Conservation (phyloP, 495 filamentous ascomycete genomes). For the Aspergillus affinis region DNA sequence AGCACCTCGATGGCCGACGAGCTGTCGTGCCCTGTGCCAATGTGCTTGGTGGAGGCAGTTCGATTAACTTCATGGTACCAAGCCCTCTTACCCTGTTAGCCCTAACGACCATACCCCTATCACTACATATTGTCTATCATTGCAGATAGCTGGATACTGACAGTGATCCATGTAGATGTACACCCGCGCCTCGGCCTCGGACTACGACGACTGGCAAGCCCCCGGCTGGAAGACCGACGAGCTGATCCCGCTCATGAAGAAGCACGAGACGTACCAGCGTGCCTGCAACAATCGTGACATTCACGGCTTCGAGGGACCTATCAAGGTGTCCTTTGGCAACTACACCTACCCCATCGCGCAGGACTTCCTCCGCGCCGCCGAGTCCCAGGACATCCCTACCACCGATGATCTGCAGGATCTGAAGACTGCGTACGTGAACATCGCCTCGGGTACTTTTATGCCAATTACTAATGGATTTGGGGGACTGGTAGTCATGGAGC, state of each 20-base stretch:
- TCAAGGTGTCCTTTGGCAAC: conserved; percentile 84
- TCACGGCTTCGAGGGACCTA: conserved; percentile 78
- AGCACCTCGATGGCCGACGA: conserved; percentile 67
- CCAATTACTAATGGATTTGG: neutral
- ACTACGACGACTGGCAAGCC: conserved; percentile 82
- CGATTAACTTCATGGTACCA: conserved; percentile 77
- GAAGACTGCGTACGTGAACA: conserved; percentile 52
- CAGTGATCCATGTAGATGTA: conserved; percentile 60
- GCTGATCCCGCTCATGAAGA: conserved; percentile 76
- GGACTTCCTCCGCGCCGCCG: conserved; percentile 77
- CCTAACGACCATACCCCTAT: neutral
- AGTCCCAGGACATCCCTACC: conserved; percentile 72
- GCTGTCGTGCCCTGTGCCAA: conserved; percentile 80
- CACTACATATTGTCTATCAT: neutral
- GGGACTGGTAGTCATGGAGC: conserved; percentile 28
- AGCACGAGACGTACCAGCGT: conserved; percentile 81
- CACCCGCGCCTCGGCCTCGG: conserved; percentile 75
- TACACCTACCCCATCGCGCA: conserved; percentile 71
- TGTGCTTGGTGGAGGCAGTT: conserved; percentile 74
- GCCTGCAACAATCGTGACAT: conserved; percentile 71
- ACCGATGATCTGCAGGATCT: conserved; percentile 71
- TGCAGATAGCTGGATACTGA: neutral
- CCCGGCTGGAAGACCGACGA: conserved; percentile 81
- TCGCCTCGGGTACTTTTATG: neutral
- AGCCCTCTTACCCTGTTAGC: neutral